Evolutionary conservation across 2,329 filamentous ascomycete species (phyloP).

Genomic region (Lomentospora prolificans): DNA sequence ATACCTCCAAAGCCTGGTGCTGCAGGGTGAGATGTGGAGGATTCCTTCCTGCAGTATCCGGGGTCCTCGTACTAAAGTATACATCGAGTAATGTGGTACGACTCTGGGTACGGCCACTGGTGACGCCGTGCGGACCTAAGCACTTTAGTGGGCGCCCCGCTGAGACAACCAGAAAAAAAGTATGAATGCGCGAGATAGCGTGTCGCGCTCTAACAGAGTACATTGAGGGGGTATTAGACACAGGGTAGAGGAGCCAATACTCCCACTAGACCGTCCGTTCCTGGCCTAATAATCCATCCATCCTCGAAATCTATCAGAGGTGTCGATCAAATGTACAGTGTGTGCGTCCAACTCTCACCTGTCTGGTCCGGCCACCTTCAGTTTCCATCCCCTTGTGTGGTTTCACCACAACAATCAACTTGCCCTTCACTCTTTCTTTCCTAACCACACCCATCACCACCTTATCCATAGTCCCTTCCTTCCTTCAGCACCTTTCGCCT

Average conservation of each 20-base stretch:
- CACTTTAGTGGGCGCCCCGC: background rate
- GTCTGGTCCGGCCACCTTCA: background rate
- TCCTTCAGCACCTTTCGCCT: background rate
- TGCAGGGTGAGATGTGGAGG: background rate
- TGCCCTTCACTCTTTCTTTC: constrained; percentile 3
- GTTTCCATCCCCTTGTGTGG: background rate
- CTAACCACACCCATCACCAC: background rate
- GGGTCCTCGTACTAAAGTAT: no score
- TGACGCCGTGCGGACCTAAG: background rate
- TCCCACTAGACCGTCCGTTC: background rate
- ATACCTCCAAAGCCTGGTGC: background rate
- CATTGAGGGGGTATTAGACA: no score
- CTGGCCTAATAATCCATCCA: background rate
- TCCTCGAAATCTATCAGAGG: background rate
- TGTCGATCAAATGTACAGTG: background rate
- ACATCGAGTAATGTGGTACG: no score
- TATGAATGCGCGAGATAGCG: background rate
- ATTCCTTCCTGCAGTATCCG: background rate
- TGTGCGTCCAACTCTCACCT: background rate
- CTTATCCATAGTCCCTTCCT: background rate
- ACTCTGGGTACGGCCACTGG: background rate
- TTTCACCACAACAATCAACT: constrained; percentile 4
- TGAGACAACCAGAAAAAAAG: background rate
- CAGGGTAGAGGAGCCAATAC: no score
- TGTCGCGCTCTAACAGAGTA: no score